A percentile compares a stretch with the other conserved stretches of the same genome.
Evolutionary conservation across 495 filamentous ascomycete genomes (phyloP).

Genomic region (Hypomontagnella monticulosa): DNA sequence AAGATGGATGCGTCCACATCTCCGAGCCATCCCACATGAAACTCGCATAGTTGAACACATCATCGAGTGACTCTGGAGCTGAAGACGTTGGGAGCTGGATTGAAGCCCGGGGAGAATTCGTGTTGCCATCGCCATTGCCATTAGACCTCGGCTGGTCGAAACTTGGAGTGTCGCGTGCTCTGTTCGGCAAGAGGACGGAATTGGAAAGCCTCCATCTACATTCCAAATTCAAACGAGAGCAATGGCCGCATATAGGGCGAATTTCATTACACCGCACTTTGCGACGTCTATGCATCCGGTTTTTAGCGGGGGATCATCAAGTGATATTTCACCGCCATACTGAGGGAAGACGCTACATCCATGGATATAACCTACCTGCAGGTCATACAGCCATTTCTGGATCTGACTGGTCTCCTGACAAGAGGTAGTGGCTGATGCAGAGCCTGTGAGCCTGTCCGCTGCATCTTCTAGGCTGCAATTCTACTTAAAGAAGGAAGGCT

Average conservation of each 20-base stretch:
- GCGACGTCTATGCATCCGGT: constrained; percentile 10
- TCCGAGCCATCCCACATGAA: constrained; percentile 49
- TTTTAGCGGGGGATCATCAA: constrained; percentile 17
- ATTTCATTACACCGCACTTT: constrained; percentile 54
- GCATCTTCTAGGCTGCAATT: constrained; percentile 17
- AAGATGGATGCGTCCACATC: constrained; percentile 26
- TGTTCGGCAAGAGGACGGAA: constrained; percentile 18
- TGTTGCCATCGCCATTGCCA: constrained; percentile 5
- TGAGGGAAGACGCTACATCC: not conserved
- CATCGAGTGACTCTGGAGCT: constrained; percentile 40
- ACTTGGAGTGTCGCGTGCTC: constrained; percentile 1
- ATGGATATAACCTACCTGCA: constrained; percentile 29
- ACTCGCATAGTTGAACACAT: constrained; percentile 51
- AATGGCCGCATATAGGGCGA: constrained; percentile 51
- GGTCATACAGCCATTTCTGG: constrained; percentile 38
- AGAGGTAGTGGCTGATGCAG: constrained; percentile 5
- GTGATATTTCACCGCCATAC: constrained; percentile 1
- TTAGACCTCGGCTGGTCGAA: constrained; percentile 3
- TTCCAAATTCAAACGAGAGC: constrained; percentile 47
- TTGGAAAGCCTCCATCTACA: constrained; percentile 39
- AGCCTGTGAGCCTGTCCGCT: constrained; percentile 13
- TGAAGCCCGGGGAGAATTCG: not conserved
- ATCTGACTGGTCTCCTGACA: constrained; percentile 28
- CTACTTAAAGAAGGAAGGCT: not conserved
- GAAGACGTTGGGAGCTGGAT: constrained; percentile 1